Evolutionary conservation across 345 rosid species (phyloP), one percentile per base, ranked within the genome.

Genomic region (Mallotus nudiflorus): DNA sequence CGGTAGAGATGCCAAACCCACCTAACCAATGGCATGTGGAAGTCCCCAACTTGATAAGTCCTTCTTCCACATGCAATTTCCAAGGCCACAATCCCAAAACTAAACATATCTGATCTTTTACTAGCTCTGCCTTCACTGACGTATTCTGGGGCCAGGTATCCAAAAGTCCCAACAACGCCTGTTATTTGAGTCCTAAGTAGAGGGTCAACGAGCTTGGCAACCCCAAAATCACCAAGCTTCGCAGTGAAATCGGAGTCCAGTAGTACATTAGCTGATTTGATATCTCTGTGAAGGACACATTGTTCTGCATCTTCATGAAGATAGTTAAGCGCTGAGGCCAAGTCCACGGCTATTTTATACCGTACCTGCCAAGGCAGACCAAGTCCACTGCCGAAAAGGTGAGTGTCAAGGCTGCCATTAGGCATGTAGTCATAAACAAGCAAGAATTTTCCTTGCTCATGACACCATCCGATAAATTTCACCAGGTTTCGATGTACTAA

Each of bases 241-340:
- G 54, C 46, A 0, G 19, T 69, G 54, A 69, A 69, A 57, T 56
- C 57, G 29, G 31, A 11, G 22, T 57, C 56, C 12, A 69, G 39
- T 50, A 69, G 9, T 15, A 69, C 25, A 6, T 69, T 69, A 25
- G 39, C 44, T 3, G 72, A 57, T 29, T 85, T 83, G 29, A 85
- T 70, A 65, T 86, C 89, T 46, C 88, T 72, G 6, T 84, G 88
- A 11, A 84, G 84, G 22, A 86, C 85, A 18, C 85, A 82, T 63
- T 82, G 86, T 46, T 81, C 88, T 85, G 83, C 79, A 46, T 84
- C 88, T 61, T 86, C 86, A n/a, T 86, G 90, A 27, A 86, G 86
- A 63, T 86, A 84, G 18, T 80, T 57, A 44, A 86, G 20, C 0
- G 82, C 82, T 2, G 88, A 78, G 24, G 88, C 86, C 67, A 84